A percentile compares a stretch with the other conserved stretches of the same genome.
These are phyloP conservation scores for Pelargonium fulgidum DNA, from an alignment of 441 rosid genomes.

Conservation along the genomic window DNA sequence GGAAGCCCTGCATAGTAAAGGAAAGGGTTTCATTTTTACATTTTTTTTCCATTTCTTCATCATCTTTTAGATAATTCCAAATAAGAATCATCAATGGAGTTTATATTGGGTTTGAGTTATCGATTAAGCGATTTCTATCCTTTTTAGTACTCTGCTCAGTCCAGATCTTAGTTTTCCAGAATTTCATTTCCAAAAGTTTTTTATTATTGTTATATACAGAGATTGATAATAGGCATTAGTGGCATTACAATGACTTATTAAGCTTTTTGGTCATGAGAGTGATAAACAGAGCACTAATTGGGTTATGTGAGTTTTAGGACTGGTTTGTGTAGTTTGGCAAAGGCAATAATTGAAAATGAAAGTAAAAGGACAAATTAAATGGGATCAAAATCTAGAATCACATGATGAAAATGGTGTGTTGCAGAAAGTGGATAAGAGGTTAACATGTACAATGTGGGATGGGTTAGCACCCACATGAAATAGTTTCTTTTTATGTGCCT, in stretches of 20 bases:
- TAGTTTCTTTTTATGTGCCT: too few species aligned
- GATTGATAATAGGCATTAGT: too few species aligned
- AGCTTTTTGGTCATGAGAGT: background rate
- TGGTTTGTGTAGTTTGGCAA: constrained; percentile 1
- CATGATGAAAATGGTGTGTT: background rate
- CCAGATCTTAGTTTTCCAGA: too few species aligned
- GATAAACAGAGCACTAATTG: background rate
- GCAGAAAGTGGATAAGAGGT: too few species aligned
- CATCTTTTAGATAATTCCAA: background rate
- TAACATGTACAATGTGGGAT: too few species aligned
- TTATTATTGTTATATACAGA: too few species aligned
- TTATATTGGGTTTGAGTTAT: background rate
- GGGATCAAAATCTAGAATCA: background rate
- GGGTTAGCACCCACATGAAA: too few species aligned
- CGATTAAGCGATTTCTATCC: background rate
- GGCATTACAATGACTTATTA: too few species aligned
- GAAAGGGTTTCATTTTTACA: background rate
- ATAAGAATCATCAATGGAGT: background rate
- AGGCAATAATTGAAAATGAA: background rate
- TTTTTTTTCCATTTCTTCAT: background rate
- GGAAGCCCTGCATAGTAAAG: background rate
- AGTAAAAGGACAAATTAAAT: background rate
- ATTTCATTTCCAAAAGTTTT: too few species aligned
- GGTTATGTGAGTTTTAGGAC: background rate
- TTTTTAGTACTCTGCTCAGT: too few species aligned